Percentiles rank a stretch among this genome's conserved stretches.
These are phyloP conservation scores for Sphaerulina vaccinii DNA, from an alignment of 2,329 filamentous ascomycete genomes.

Conservation along the genomic window DNA sequence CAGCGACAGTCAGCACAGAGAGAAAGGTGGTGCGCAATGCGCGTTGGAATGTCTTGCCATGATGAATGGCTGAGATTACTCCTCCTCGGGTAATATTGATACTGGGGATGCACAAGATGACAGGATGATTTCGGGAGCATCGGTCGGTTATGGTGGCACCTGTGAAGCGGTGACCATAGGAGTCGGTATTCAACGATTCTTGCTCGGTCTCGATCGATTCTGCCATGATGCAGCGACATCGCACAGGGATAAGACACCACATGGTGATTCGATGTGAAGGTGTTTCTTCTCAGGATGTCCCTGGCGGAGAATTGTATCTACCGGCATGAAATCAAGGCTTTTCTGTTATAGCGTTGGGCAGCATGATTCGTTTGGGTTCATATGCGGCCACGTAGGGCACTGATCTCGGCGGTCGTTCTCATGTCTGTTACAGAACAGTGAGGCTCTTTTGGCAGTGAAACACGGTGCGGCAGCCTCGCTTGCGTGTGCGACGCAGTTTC, in stretches of 20 bases:
- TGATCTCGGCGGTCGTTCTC: neutral
- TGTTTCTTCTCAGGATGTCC: conserved; percentile 1
- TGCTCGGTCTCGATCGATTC: conserved; percentile 12
- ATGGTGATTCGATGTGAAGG: conserved; percentile 2
- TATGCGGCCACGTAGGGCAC: conserved; percentile 6
- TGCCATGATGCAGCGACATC: conserved; percentile 13
- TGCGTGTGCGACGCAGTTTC: too few species aligned
- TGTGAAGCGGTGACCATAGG: conserved; percentile 8
- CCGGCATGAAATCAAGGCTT: conserved; percentile 9
- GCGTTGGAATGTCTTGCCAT: conserved; percentile 14
- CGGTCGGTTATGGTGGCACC: conserved; percentile 1
- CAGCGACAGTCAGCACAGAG: conserved; percentile 8
- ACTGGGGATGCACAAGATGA: conserved; percentile 11
- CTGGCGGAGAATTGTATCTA: conserved; percentile 4
- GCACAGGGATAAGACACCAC: conserved; percentile 1
- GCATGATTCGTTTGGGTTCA: conserved; percentile 8
- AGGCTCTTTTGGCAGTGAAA: neutral
- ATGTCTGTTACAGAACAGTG: neutral
- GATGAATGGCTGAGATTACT: conserved; percentile 9
- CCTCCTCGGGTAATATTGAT: neutral
- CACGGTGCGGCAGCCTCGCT: too few species aligned
- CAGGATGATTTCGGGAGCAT: conserved; percentile 9
- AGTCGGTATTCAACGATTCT: conserved; percentile 8
- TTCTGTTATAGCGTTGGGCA: conserved; percentile 6
- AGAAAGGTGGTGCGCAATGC: conserved; percentile 9